Evolutionary conservation across 2,329 filamentous ascomycete genomes (phyloP), one percentile per base, ranked within the genome.

Genomic region (Pseudopithomyces maydicus): DNA sequence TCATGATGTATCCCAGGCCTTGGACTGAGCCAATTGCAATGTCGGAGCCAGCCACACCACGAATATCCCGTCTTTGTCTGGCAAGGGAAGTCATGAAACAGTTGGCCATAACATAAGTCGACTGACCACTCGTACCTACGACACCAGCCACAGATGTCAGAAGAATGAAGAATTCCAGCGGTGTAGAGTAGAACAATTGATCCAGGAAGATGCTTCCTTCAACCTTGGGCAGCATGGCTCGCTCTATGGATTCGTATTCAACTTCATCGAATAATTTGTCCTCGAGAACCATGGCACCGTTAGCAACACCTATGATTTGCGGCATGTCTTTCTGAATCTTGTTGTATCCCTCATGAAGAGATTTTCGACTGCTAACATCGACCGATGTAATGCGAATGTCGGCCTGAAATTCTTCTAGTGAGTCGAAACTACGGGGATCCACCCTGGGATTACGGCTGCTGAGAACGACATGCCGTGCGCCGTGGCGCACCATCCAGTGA

Each of bases 371-470:
- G 14, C 14, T 41, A 7, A 59, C 45, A n/a, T 55, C 56, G 0
- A 66, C 45, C 23, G 58, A 55, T 5, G 32, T 53, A 19, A 32
- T 50, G n/a, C n/a, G 50, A 32, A 41, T 55, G 17, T 35, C 32
- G 11, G 59, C 62, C 7, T 55, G 59, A 12, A 41, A 4, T 0
- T 15, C 42, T 7, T 49, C 12, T 2, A 62, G 54, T 20, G 52
- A 20, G 7, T 42, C 43, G 3, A 59, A 6, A 59, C 58, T 51
- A 1, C 41, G 35, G n/a, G 52, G 48, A 15, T 77, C 65, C 2
- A 80, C 55, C 2, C 72, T 62, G 3, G 78, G 75, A 12, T 69
- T 72, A 1, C 80, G 75, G 45, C 77, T 80, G 0, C 77, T 73
- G 2, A 83, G 23, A 4, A 62, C 61, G 20, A 73, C 39, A 22